Conservation (phyloP, 208 protist genomes). For the Strigomonas culicis region DNA sequence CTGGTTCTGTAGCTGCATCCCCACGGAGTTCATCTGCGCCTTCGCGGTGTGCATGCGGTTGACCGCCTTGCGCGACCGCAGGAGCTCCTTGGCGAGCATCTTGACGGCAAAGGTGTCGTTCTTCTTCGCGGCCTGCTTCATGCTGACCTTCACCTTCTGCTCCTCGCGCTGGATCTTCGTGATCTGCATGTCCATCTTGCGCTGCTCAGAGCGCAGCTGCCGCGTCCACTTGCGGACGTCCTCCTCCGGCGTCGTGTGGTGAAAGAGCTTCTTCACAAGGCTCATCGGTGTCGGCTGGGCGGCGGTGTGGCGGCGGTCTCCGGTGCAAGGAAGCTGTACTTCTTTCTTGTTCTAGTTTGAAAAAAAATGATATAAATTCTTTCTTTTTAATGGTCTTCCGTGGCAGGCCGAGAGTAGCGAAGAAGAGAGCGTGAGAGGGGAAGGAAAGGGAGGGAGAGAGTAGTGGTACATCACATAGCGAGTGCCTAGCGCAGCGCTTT, state of each 20-base stretch:
- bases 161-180: slow-evolving; percentile 81
- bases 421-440: too few species aligned
- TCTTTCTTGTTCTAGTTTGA: too few species aligned
- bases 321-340: too few species aligned
- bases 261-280: slow-evolving; percentile 51
- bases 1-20: slow-evolving; percentile 88
- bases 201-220: slow-evolving; percentile 68
- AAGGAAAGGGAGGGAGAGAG: too few species aligned
- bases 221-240: slow-evolving; percentile 73
- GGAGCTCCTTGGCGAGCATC: slow-evolving; percentile 85
- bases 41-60: slow-evolving; percentile 84
- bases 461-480: too few species aligned
- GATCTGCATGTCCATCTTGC: slow-evolving; percentile 82
- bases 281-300: too few species aligned
- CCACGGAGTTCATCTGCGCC: slow-evolving; percentile 88
- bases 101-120: slow-evolving; percentile 61
- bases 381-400: too few species aligned
- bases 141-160: slow-evolving; percentile 72
- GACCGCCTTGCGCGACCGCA: slow-evolving; percentile 72
- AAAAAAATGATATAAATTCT: too few species aligned
- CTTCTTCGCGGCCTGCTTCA: slow-evolving; percentile 79
- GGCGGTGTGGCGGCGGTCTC: too few species aligned
- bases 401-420: too few species aligned
- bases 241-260: slow-evolving; percentile 62
- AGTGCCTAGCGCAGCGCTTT: too few species aligned